Evolutionary conservation across 1,284 basidiomycete genomes (phyloP), one percentile per base, ranked within the genome.

Genomic region (Leccinum pachyderme): DNA sequence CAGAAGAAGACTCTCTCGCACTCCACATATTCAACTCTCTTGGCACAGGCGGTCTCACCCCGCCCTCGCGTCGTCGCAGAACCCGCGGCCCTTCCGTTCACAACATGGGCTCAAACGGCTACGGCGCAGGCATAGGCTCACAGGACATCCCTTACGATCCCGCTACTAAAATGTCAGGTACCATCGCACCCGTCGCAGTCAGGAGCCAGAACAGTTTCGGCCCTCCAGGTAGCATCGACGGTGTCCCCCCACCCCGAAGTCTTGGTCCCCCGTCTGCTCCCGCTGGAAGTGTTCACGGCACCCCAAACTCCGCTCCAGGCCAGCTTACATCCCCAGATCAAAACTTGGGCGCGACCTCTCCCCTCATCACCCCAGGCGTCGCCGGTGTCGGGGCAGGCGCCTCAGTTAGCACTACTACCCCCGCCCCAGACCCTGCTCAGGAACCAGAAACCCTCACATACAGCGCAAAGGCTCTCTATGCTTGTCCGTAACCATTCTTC

Each of bases 1-100:
- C 94, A 1, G 95, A 98, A 69, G 95, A 98, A 64, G 94, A 95
- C 68, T 91, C 94, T 2, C 83, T 92, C 61, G 73, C 85, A 49
- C 82, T 93, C 53, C 81, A 92, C 70, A 64, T 96, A 57, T 90
- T 98, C 81, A 94, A 93, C 72, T 82, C 85, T 15, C 76, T 91
- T 62, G 93, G 93, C 53, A 93, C 91, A 25, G 92, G 91, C 51
- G 92, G 92, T 33, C 84, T 94, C 49, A 88, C 90, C 2, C 83
- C 88, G 32, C 90, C 90, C 49, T 86, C 84, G 7, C 81, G 87
- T 55, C 81, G 87, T 58, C 81, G 86, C 66, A 76, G 88, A 59
- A 80, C 83, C 41, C 82, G 80, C 44, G 76, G 75, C 8, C 76
- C 79, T 25, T 84, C 84, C n/a, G 74, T 83, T 57, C 83, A 87